These are phyloP conservation scores for Fusarium buxicola DNA, from an alignment of 2,329 filamentous ascomycete species.

Conservation along the genomic window DNA sequence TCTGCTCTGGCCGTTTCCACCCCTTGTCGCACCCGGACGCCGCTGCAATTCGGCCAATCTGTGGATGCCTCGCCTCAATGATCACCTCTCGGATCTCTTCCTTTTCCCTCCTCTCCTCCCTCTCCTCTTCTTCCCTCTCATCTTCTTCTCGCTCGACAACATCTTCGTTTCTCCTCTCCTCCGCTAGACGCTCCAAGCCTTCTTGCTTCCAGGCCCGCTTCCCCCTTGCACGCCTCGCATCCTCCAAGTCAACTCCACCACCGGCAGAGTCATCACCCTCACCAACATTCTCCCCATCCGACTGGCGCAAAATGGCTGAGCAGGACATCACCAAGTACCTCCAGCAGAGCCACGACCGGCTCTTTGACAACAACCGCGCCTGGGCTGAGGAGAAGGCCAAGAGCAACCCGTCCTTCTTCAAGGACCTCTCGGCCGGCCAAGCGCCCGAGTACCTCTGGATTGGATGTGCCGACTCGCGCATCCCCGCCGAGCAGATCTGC, in stretches of 20 bases:
- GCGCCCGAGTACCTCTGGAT: slow-evolving; percentile 84
- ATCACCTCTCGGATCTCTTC: slow-evolving; percentile 39
- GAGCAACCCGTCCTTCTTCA: slow-evolving; percentile 74
- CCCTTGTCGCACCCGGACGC: slow-evolving; percentile 9
- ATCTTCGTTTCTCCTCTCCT: not conserved
- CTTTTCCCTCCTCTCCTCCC: slow-evolving; percentile 28
- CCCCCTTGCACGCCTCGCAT: slow-evolving; percentile 22
- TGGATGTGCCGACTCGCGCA: slow-evolving; percentile 89
- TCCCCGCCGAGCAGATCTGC: slow-evolving; percentile 90
- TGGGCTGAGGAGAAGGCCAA: slow-evolving; percentile 71
- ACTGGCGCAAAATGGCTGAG: slow-evolving; percentile 50
- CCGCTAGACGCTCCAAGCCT: not conserved
- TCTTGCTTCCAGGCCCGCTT: slow-evolving; percentile 6
- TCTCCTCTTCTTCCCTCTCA: slow-evolving; percentile 9
- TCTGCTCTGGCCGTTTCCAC: slow-evolving; percentile 17
- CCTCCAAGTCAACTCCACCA: slow-evolving; percentile 20
- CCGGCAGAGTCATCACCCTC: slow-evolving; percentile 9
- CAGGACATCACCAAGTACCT: slow-evolving; percentile 66
- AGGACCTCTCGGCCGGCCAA: slow-evolving; percentile 72
- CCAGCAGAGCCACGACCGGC: slow-evolving; percentile 71
- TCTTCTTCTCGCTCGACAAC: not conserved
- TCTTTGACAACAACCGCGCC: slow-evolving; percentile 75
- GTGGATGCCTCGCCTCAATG: slow-evolving; percentile 40
- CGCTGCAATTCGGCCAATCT: slow-evolving; percentile 7
- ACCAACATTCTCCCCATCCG: slow-evolving; percentile 17